Conservation (phyloP, 768 basidiomycete species). For the Boletales sp. region DNA sequence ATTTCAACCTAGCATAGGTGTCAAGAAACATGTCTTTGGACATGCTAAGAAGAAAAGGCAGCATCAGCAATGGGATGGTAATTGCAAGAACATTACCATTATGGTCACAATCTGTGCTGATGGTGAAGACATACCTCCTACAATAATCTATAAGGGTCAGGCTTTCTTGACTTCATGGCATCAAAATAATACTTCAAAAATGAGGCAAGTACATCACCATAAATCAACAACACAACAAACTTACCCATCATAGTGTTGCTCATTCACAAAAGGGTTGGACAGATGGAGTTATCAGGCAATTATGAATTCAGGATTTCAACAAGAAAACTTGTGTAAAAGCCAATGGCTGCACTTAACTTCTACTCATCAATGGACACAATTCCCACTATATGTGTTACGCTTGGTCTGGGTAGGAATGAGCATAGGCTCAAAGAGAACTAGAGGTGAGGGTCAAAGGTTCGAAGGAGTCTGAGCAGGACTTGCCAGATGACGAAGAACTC, state of each 20-base stretch:
- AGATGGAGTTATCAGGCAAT: constrained; percentile 21
- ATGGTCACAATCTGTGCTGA: constrained; percentile 42
- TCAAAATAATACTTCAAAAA: constrained; percentile 14
- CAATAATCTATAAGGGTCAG: constrained; percentile 29
- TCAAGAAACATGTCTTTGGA: constrained; percentile 3
- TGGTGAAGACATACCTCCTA: constrained; percentile 35
- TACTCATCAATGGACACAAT: constrained; percentile 47
- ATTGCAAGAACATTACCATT: constrained; percentile 21
- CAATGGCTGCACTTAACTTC: constrained; percentile 24
- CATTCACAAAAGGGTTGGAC: constrained; percentile 27
- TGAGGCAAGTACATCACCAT: constrained; percentile 22
- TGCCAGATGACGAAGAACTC: too few species aligned
- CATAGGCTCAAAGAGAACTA: too few species aligned
- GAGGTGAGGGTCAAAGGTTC: too few species aligned
- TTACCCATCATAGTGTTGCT: too few species aligned
- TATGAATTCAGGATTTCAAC: constrained; percentile 33
- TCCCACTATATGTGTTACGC: too few species aligned
- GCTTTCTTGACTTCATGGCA: constrained; percentile 22
- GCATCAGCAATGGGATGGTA: constrained; percentile 18
- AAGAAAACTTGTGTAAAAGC: constrained; percentile 31
- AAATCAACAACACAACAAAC: too few species aligned
- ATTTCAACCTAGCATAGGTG: constrained; percentile 6
- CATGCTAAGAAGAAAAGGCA: constrained; percentile 3
- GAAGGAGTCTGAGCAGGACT: too few species aligned
- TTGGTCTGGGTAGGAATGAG: too few species aligned